These are phyloP conservation scores for Colletotrichum eleusines DNA, from an alignment of 2,329 filamentous ascomycete genomes.

Conservation along the genomic window DNA sequence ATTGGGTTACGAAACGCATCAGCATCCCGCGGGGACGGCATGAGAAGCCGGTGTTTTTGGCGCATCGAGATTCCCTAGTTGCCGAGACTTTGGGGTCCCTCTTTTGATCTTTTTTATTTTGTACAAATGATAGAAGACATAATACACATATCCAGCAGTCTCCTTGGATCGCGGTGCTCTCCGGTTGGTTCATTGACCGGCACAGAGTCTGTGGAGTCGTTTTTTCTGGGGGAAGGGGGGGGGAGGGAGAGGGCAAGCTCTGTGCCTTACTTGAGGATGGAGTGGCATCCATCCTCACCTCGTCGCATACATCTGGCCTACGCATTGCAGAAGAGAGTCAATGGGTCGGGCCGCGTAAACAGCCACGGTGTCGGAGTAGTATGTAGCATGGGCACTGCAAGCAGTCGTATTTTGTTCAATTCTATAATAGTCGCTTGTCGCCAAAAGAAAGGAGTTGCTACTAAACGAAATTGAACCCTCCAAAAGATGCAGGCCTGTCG, in stretches of 20 bases:
- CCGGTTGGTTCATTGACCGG: too few relatives aligned
- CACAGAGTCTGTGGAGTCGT: not conserved
- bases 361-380: not conserved
- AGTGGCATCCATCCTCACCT: not conserved
- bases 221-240: too few relatives aligned
- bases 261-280: not conserved
- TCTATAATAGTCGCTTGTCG: not conserved
- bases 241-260: not conserved
- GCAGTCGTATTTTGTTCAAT: not conserved
- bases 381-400: too few relatives aligned
- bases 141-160: too few relatives aligned
- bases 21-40: not conserved
- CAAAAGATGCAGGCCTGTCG: not conserved
- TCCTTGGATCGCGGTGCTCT: too few relatives aligned
- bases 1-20: not conserved
- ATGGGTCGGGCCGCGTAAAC: too few relatives aligned
- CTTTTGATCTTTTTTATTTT: not conserved
- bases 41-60: slow-evolving; percentile 31
- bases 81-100: too few relatives aligned
- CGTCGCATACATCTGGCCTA: not conserved
- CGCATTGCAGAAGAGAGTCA: not conserved
- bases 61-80: not conserved
- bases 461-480: too few relatives aligned
- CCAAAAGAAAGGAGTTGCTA: not conserved
- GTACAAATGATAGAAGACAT: not conserved